phyloP scores from a whole-genome alignment of 163 green algal species.

The Scenedesmus sp. region DNA sequence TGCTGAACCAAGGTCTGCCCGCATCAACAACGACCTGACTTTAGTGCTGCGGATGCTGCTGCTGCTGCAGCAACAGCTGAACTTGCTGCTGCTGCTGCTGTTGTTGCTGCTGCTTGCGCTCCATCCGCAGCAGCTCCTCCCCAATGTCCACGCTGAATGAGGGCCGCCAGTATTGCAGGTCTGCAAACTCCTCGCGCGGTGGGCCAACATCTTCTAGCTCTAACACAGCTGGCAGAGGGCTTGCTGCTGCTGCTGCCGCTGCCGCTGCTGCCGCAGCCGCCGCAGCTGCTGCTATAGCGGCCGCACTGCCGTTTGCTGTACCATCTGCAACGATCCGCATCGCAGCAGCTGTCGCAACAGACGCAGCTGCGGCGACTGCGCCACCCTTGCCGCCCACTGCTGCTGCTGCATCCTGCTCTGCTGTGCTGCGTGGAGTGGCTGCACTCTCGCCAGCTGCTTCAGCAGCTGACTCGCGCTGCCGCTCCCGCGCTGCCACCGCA shows the following conservation, averaged over 20 bases:
- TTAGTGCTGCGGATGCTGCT: not conserved
- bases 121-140: slow-evolving; percentile 6
- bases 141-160: slow-evolving; percentile 37
- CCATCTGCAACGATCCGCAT: not conserved
- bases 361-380: not conserved
- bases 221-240: not conserved
- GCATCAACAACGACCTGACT: not conserved
- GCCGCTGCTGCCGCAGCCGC: slow-evolving; percentile 32
- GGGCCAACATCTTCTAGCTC: slow-evolving; percentile 34
- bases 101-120: not conserved
- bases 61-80: not conserved
- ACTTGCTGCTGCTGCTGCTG: not conserved
- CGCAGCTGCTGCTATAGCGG: not conserved
- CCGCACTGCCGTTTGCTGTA: not conserved
- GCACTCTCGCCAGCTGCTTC: not conserved
- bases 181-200: slow-evolving; percentile 41
- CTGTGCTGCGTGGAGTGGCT: not conserved
- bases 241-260: not conserved
- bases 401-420: not conserved
- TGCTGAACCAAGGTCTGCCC: not conserved
- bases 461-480: not conserved
- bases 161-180: slow-evolving; percentile 48
- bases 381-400: not conserved
- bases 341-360: slow-evolving; percentile 23
- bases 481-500: slow-evolving; percentile 7